phyloP scores from a whole-genome alignment of 805 yeast species.

The Cyberlindnera amylophila region DNA sequence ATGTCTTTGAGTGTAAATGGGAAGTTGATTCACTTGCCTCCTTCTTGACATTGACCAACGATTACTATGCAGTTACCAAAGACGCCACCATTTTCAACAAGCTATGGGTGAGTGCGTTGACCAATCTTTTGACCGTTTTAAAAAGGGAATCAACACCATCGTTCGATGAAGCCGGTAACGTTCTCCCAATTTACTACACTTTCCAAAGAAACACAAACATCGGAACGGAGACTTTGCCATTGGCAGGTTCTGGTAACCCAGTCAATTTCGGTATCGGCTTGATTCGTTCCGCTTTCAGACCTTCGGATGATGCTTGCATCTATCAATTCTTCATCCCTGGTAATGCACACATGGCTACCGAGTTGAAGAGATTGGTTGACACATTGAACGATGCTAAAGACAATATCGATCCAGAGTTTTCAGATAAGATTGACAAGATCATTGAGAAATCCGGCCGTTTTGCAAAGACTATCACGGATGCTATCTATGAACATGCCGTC shows the following conservation, averaged over 20 bases:
- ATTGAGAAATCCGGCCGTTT: conserved; percentile 31
- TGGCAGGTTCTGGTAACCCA: conserved; percentile 82
- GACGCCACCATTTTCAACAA: conserved; percentile 42
- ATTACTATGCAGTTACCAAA: conserved; percentile 54
- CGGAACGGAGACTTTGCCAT: conserved; percentile 78
- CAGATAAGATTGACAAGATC: conserved; percentile 31
- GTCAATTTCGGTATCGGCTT: conserved; percentile 67
- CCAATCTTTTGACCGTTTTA: conserved; percentile 48
- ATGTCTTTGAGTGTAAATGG: conserved; percentile 85
- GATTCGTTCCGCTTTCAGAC: conserved; percentile 80
- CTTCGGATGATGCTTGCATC: conserved; percentile 85
- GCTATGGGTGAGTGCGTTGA: conserved; percentile 58
- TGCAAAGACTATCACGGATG: conserved; percentile 43
- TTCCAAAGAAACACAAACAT: conserved; percentile 71
- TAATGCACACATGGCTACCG: conserved; percentile 70
- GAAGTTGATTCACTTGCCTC: conserved; percentile 86
- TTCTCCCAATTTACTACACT: conserved; percentile 49
- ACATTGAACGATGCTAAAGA: conserved; percentile 23
- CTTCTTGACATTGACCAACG: conserved; percentile 70
- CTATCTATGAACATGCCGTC: conserved; percentile 61
- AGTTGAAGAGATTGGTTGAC: conserved; percentile 41
- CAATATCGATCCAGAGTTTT: conserved; percentile 13
- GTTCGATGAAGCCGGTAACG: conserved; percentile 40
- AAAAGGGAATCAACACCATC: conserved; percentile 60
- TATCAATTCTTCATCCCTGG: conserved; percentile 82